Evolutionary conservation across 805 yeast genomes (phyloP).

Genomic region (Yarrowia sp.): DNA sequence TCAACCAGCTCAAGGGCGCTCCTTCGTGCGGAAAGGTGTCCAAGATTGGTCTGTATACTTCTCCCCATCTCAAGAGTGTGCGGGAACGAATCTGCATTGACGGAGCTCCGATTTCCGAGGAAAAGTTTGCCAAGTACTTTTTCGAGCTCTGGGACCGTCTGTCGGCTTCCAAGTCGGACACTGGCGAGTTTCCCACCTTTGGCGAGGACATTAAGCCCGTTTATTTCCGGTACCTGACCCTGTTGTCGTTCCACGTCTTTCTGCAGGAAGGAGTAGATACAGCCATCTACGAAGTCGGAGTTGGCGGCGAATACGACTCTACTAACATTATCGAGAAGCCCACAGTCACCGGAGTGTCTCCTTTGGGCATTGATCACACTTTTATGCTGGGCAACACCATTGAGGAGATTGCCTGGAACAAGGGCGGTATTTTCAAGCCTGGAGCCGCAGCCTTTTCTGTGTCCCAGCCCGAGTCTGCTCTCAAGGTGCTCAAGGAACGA

Average conservation of each 20-base stretch:
- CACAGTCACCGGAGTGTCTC: conserved; percentile 76
- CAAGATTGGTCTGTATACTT: conserved; percentile 88
- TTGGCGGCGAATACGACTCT: conserved; percentile 97
- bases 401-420: conserved; percentile 92
- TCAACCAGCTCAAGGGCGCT: conserved; percentile 53
- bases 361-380: conserved; percentile 90
- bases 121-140: conserved; percentile 78
- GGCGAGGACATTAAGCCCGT: conserved; percentile 75
- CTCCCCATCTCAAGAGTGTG: conserved; percentile 92
- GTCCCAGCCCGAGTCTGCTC: conserved; percentile 53
- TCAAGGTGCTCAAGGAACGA: conserved; percentile 52
- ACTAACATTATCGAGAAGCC: conserved; percentile 83
- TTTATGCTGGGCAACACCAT: conserved; percentile 81
- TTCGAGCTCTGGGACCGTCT: conserved; percentile 91
- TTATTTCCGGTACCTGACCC: conserved; percentile 85
- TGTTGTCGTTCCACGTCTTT: conserved; percentile 87
- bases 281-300: conserved; percentile 96
- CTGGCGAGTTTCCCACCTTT: conserved; percentile 66
- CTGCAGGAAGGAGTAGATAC: conserved; percentile 84
- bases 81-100: conserved; percentile 86
- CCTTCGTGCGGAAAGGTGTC: conserved; percentile 35
- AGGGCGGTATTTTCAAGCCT: conserved; percentile 83
- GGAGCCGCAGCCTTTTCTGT: conserved; percentile 67
- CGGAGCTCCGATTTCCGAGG: conserved; percentile 80
- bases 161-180: conserved; percentile 54